Conservation (phyloP, 495 filamentous ascomycete species). For the Xylaria grammica region DNA sequence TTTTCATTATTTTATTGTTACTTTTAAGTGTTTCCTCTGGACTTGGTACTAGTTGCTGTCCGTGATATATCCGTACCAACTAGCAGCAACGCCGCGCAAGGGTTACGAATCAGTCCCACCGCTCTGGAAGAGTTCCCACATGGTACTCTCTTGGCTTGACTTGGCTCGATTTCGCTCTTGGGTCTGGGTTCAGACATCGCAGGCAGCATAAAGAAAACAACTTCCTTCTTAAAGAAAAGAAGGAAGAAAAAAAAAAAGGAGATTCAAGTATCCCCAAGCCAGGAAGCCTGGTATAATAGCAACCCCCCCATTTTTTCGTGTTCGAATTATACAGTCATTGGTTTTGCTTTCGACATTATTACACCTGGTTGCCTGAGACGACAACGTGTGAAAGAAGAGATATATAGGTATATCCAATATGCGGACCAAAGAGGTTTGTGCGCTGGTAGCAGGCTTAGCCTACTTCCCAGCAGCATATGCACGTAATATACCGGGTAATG, state of each 20-base stretch:
- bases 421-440: slow-evolving; percentile 5
- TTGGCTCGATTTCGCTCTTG: neutral
- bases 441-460: slow-evolving; percentile 2
- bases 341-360: neutral
- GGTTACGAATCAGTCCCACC: slow-evolving; percentile 24
- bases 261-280: slow-evolving; percentile 1
- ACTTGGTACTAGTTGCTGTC: neutral
- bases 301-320: neutral
- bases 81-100: slow-evolving; percentile 1
- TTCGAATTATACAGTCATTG: neutral
- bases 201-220: neutral
- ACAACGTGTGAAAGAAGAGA: too few species aligned
- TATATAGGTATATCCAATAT: slow-evolving; percentile 1
- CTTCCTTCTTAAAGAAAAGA: neutral
- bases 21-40: neutral
- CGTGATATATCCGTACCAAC: neutral
- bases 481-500: slow-evolving; percentile 34
- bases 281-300: neutral
- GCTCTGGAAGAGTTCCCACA: slow-evolving; percentile 10
- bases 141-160: slow-evolving; percentile 12
- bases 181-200: neutral
- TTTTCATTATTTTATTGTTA: neutral
- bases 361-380: too few species aligned
- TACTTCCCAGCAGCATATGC: slow-evolving; percentile 24
- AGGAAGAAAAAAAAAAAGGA: neutral